These are phyloP conservation scores for Clonostachys byssicola DNA, from an alignment of 2,329 filamentous ascomycete genomes.

Conservation along the genomic window DNA sequence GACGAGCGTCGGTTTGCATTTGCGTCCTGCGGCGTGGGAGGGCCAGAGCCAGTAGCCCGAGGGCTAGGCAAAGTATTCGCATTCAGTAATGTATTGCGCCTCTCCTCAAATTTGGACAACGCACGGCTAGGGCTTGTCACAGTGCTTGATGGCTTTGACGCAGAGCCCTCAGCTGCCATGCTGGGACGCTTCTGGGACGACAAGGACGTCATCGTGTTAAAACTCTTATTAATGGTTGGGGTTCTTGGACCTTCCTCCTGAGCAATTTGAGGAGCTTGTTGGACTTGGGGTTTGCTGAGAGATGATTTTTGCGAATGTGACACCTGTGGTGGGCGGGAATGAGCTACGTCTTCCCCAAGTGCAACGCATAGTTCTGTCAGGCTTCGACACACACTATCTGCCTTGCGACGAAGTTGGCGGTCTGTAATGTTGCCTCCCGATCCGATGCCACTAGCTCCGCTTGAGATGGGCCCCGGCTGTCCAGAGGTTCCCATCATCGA, in stretches of 20 bases:
- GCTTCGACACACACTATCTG: slow-evolving; percentile 87
- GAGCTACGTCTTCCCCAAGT: slow-evolving; percentile 57
- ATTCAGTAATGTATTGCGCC: slow-evolving; percentile 40
- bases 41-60: slow-evolving; percentile 29
- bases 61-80: slow-evolving; percentile 40
- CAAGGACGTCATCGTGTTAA: slow-evolving; percentile 19
- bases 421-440: slow-evolving; percentile 58
- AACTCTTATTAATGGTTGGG: slow-evolving; percentile 39
- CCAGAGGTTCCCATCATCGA: slow-evolving; percentile 72
- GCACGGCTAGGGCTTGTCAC: slow-evolving; percentile 37
- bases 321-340: slow-evolving; percentile 19
- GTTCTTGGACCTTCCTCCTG: slow-evolving; percentile 27
- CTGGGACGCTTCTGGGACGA: slow-evolving; percentile 27
- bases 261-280: neutral
- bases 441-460: slow-evolving; percentile 60
- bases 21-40: slow-evolving; percentile 33
- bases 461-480: slow-evolving; percentile 64
- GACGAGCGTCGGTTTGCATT: slow-evolving; percentile 44
- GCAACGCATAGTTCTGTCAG: slow-evolving; percentile 90
- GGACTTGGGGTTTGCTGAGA: too few relatives aligned
- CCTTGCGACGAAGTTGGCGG: slow-evolving; percentile 82
- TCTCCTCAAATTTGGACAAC: slow-evolving; percentile 49
- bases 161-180: slow-evolving; percentile 29
- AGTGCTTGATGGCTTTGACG: slow-evolving; percentile 14
- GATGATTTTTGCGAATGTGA: slow-evolving; percentile 1